Evolutionary conservation across 2,329 filamentous ascomycete species (phyloP), one percentile per base, ranked within the genome.

Genomic region (Beauveria varroae): DNA sequence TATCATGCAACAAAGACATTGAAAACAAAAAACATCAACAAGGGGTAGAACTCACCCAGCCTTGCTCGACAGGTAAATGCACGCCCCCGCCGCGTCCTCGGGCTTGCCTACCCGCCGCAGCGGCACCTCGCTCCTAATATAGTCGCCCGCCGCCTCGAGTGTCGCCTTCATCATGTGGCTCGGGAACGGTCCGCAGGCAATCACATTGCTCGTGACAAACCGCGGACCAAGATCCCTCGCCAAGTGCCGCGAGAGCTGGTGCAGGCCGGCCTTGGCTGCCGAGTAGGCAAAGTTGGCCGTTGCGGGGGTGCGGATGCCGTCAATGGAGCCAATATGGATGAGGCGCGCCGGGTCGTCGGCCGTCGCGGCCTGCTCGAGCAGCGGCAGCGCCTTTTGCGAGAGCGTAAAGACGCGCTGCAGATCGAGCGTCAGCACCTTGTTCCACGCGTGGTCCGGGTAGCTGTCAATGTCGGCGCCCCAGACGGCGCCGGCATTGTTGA

Each of bases 161-260:
- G 83, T 84, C 22, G 79, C 80, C 61, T 79, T 80, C 84, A 87
- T 87, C 86, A 88, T 89, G 76, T 86, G 87, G 63, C 80, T 86
- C 65, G 86, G 79, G 63, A 88, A 89, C 3, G 88, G 87, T 3
- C 88, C 88, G 68, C 87, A 90, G 6, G 88, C 88, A 61, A 91
- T 74, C 3, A 85, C 84, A 69, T 91, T 91, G 64, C 76, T 81
- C 41, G 86, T 88, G 63, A 89, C 80, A 58, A 82, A 78, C 49
- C 81, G 68, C 61, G 80, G 81, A 0, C 86, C 86, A 40, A 89
- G 73, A 67, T 86, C 82, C 56, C 79, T 76, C 2, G 85, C 85
- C 46, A 88, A 71, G 14, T 86, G 82, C 30, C 84, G 73, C 52
- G 76, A 80, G 68, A 88, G 74, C 65, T 88, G 86, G 72, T 88